Conservation (phyloP, 306 rosid species). For the Dalbergia oliveri region DNA sequence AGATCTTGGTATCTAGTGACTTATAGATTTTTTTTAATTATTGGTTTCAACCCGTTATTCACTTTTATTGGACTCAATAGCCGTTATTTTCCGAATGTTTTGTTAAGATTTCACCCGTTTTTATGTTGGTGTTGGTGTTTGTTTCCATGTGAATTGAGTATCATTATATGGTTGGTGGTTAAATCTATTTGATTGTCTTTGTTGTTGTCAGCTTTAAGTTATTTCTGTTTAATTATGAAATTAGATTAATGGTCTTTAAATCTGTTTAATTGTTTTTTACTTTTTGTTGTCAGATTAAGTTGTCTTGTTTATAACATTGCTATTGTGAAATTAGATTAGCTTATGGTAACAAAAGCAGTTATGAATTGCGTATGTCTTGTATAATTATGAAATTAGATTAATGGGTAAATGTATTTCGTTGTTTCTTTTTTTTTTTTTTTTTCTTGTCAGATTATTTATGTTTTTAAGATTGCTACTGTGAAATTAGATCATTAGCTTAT, state of each 20-base stretch:
- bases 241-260: slow-evolving; percentile 6
- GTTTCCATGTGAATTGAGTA: neutral
- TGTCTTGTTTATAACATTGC: no score
- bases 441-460: no score
- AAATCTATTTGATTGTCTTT: neutral
- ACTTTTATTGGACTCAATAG: neutral
- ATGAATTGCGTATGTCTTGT: neutral
- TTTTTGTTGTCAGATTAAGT: no score
- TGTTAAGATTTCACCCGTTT: neutral
- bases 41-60: neutral
- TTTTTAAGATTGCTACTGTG: no score
- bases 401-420: no score
- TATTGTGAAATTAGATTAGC: no score
- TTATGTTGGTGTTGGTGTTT: neutral
- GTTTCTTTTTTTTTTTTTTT: no score
- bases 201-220: slow-evolving; percentile 12
- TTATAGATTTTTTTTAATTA: neutral
- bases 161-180: slow-evolving; percentile 14
- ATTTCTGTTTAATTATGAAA: slow-evolving; percentile 17
- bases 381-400: slow-evolving; percentile 21
- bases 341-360: no score
- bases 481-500: no score
- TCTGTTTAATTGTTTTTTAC: no score
- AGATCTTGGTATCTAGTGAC: slow-evolving; percentile 35
- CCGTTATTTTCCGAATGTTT: neutral